phyloP scores from a whole-genome alignment of 208 protist genomes.

The Wallacemonas sp. region DNA sequence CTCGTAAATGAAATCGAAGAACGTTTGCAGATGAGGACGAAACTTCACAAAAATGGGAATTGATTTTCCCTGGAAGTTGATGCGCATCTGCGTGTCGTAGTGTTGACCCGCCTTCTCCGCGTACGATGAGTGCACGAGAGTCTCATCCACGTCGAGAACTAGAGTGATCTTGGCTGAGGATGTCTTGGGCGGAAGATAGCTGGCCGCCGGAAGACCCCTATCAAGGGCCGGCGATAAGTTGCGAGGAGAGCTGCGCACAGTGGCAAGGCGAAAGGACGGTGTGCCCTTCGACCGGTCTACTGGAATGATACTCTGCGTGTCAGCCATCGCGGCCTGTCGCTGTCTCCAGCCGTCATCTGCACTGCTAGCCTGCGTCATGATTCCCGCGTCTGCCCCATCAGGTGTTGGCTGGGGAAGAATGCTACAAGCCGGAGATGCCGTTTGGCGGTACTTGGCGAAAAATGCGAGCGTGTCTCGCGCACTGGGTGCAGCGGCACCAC shows the following conservation, averaged over 20 bases:
- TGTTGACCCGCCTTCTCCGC: constrained; percentile 19
- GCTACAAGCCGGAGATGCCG: neutral
- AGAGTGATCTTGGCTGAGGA: constrained; percentile 27
- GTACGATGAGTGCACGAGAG: constrained; percentile 51
- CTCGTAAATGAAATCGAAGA: constrained; percentile 39
- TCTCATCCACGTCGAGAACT: constrained; percentile 60
- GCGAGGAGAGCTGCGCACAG: constrained; percentile 26
- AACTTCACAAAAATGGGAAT: constrained; percentile 49
- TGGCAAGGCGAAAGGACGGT: constrained; percentile 23
- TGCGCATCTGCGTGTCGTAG: constrained; percentile 36
- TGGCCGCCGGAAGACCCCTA: constrained; percentile 13
- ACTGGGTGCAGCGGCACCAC: neutral
- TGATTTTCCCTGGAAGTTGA: constrained; percentile 18
- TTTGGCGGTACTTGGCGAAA: constrained; percentile 9
- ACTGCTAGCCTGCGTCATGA: constrained; percentile 29
- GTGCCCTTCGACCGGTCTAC: constrained; percentile 32
- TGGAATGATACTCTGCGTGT: constrained; percentile 29
- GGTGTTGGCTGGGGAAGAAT: neutral
- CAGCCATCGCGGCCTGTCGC: constrained; percentile 1
- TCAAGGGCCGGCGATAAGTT: constrained; percentile 30
- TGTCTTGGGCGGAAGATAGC: constrained; percentile 30
- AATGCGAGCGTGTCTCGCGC: neutral
- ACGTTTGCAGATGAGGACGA: constrained; percentile 51
- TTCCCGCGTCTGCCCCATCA: neutral
- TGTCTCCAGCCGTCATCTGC: neutral